Base-by-base conservation (phyloP, 169 alveolate species). In the Plasmodium knowlesi region DNA sequence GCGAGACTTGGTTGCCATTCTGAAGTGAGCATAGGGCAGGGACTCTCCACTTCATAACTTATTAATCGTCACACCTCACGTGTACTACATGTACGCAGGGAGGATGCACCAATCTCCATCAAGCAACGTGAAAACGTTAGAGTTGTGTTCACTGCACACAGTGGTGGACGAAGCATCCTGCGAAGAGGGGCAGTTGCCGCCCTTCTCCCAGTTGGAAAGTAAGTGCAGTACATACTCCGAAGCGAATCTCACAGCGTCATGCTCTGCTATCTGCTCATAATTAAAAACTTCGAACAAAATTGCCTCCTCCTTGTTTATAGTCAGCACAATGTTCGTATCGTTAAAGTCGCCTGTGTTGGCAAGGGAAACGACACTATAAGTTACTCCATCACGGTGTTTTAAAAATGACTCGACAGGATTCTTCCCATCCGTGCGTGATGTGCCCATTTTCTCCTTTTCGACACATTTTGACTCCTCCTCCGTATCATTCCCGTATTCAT, bases 101-200 rank as follows among this genome's bases (percentile, higher is more conserved):
- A 85, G 70, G 28, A 85, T 85, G 41, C 79, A 73, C 93, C 93
- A 85, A 54, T 85, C 93, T 10, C 53, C 93, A 22, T 85, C 93
- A 39, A 46, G 19, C 1, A 67, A 46, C 12, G 93, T 46, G 14
- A 85, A 73, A 10, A 25, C 22, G 19, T 85, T 85, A 16, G 93
- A 85, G 39, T 34, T 46, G 2, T 53, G 70, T 9, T 73, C 70
- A 25, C 85, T 85, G 16, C 79, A n/a, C 5, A 46, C 57, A 0
- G 61, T 73, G 8, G 76, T 67, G n/a, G 76, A 67, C 1, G 93
- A 85, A 1, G 80, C 43, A 53, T 74, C 80, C 19, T 85, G 93
- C 1, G 72, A 46, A 19, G 37, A 67, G 14, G 76, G 22, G 37
- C 76, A 67, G 37, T 19, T 5, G 25, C 30, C 61, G 1, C 41